Percentiles rank a stretch among this genome's conserved stretches.
Conservation (phyloP, 2,329 filamentous ascomycete species). For the Leptographium lundbergii region DNA sequence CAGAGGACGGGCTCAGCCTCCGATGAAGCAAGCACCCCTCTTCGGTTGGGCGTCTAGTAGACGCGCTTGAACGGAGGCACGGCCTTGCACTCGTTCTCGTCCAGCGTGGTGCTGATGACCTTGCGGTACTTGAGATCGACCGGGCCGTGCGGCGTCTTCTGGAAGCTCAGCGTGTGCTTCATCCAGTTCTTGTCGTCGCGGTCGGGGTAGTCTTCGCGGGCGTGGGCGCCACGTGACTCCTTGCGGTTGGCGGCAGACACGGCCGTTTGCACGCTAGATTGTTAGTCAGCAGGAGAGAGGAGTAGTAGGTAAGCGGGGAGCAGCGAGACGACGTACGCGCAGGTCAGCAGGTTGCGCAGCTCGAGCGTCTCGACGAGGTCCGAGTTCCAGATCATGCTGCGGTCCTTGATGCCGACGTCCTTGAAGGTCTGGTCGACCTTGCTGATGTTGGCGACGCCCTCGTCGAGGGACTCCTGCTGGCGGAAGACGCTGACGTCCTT, state of each 20-base stretch:
- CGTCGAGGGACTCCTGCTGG: slow-evolving; percentile 83
- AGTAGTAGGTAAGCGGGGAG: too few relatives aligned
- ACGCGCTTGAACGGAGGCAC: slow-evolving; percentile 95
- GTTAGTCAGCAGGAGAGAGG: too few relatives aligned
- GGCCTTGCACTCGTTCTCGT: slow-evolving; percentile 91
- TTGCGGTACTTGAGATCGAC: slow-evolving; percentile 76
- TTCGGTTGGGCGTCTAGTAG: slow-evolving; percentile 42
- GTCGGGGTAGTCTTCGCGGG: slow-evolving; percentile 91
- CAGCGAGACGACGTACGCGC: slow-evolving; percentile 55
- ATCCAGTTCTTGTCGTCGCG: slow-evolving; percentile 96
- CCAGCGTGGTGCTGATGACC: slow-evolving; percentile 72
- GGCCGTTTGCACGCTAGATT: slow-evolving; percentile 69
- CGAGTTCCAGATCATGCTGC: slow-evolving; percentile 99
- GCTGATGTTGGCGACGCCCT: slow-evolving; percentile 79
- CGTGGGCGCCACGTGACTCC: slow-evolving; percentile 94
- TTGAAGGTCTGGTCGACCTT: slow-evolving; percentile 70
- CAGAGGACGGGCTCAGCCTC: neutral
- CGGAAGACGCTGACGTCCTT: slow-evolving; percentile 94
- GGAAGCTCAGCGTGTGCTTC: slow-evolving; percentile 97
- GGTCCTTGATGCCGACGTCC: slow-evolving; percentile 89
- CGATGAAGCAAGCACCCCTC: neutral
- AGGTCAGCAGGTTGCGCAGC: slow-evolving; percentile 87
- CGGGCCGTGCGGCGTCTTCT: slow-evolving; percentile 82
- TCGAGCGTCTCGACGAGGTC: slow-evolving; percentile 95
- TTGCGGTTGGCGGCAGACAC: slow-evolving; percentile 83